Evolutionary conservation across 2,329 filamentous ascomycete species (phyloP), one percentile per base, ranked within the genome.

Genomic region (Curvularia lunata): DNA sequence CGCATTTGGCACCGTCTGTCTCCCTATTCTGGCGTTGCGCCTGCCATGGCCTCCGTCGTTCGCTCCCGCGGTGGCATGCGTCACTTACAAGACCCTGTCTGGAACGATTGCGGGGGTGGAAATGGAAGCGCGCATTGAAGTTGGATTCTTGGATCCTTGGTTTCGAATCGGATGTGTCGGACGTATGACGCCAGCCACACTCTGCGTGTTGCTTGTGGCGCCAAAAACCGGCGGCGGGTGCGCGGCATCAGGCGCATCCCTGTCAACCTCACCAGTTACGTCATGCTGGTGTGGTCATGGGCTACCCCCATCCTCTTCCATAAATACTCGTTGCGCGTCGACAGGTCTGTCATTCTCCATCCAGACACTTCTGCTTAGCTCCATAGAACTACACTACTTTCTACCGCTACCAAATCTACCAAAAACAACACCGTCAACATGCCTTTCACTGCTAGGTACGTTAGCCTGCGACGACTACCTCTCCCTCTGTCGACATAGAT

Each of bases 381-480:
- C 50, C 12, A 30, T n/a, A 43, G 30, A 27, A 46, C 46, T 37
- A 48, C 34, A 46, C 46, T 37, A 48, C 34, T 40, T 41, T 13
- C 46, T 30, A 9, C 21, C 21, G 12, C 27, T 16, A n/a, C 4
- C n/a, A 28, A 45, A 12, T 16, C 32, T 53, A 48, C 34, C 45
- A 19, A 3, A 23, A 58, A 56, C 50, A 56, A 62, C 70, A 53
- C 64, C 80, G 81, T 56, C 72, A 81, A 56, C 72, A 87, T 86
- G 84, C 79, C 84, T 79, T 85, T 86, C 82, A 86, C 84, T 70
- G 83, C 82, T 72, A 83, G 80, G 82, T 84, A 76, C 74, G 80
- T 70, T 48, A 37, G 53, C 42, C 49, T 56, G 48, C 23, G 27
- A 52, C 16, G 9, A 38, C 9, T 7, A 2, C 12, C 30, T 3